These are phyloP conservation scores for Novakomyces olei DNA, from an alignment of 805 yeast species.

Conservation along the genomic window DNA sequence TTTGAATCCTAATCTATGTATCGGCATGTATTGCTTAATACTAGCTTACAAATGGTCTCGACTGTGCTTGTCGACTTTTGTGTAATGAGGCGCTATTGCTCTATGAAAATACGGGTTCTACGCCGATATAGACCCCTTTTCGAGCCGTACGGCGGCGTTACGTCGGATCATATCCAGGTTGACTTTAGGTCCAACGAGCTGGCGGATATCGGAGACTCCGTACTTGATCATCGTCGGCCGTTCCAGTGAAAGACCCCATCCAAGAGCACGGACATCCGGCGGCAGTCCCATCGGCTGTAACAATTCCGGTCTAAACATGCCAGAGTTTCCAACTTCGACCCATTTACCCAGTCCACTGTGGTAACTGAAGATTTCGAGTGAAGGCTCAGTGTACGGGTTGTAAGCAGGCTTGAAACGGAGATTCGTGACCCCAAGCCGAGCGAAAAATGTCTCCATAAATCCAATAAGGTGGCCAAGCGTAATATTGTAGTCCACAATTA, in stretches of 20 bases:
- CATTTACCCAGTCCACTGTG: slow-evolving; percentile 85
- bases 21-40: too few relatives aligned
- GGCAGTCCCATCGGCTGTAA: slow-evolving; percentile 96
- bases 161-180: slow-evolving; percentile 80
- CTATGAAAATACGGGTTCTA: too few relatives aligned
- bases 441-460: slow-evolving; percentile 92
- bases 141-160: slow-evolving; percentile 95
- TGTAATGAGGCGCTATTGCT: too few relatives aligned
- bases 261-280: slow-evolving; percentile 74
- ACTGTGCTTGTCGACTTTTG: too few relatives aligned
- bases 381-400: slow-evolving; percentile 98
- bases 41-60: too few relatives aligned
- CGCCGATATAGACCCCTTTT: slow-evolving; percentile 34
- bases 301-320: slow-evolving; percentile 99
- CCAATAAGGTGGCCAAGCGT: slow-evolving; percentile 93
- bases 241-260: slow-evolving; percentile 93
- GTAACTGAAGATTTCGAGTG: slow-evolving; percentile 91
- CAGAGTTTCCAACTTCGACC: slow-evolving; percentile 99
- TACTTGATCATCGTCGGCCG: slow-evolving; percentile 99
- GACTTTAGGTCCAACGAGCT: slow-evolving; percentile 90
- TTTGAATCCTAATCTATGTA: too few relatives aligned
- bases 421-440: slow-evolving; percentile 89
- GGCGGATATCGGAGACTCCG: slow-evolving; percentile 87
- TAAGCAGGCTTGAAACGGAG: slow-evolving; percentile 96
- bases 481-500: slow-evolving; percentile 82